These are phyloP conservation scores for Boechera divaricarpa DNA, from an alignment of 345 rosid genomes.

Conservation along the genomic window DNA sequence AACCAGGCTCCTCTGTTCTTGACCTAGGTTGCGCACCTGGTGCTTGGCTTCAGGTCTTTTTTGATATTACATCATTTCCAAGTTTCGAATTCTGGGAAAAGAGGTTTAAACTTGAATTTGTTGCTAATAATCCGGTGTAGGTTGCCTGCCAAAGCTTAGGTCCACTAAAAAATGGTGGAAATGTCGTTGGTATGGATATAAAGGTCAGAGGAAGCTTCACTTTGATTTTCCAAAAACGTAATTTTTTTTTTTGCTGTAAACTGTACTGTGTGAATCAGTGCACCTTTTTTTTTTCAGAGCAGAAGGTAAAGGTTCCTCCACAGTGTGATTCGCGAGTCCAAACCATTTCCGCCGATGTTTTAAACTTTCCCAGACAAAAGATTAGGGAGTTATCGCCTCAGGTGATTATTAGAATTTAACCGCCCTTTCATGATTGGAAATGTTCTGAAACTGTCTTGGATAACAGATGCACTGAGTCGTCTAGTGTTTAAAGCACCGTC, in stretches of 20 bases:
- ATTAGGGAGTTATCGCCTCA: constrained; percentile 71
- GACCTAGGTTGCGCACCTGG: constrained; percentile 99
- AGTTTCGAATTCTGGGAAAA: neutral
- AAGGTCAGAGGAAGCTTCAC: constrained; percentile 58
- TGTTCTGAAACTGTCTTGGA: constrained; percentile 12
- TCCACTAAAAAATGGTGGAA: constrained; percentile 74
- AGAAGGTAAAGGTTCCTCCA: constrained; percentile 96
- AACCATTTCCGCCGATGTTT: constrained; percentile 78
- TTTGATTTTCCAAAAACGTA: constrained; percentile 3
- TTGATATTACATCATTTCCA: neutral
- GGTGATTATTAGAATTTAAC: constrained; percentile 48
- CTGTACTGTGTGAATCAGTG: constrained; percentile 39
- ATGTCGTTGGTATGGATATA: constrained; percentile 84
- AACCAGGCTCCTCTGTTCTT: constrained; percentile 85
- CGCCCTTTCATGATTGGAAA: neutral
- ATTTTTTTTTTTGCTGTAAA: constrained; percentile 9
- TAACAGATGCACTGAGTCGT: too few species aligned
- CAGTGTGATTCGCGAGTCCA: constrained; percentile 82
- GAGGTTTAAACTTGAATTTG: constrained; percentile 12
- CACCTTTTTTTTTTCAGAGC: constrained; percentile 54
- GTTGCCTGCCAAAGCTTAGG: constrained; percentile 97
- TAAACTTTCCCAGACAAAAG: constrained; percentile 63
- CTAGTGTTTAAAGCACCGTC: neutral
- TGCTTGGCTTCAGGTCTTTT: constrained; percentile 95
- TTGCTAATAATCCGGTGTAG: constrained; percentile 45